Evolutionary conservation across 1,139 yeast species (phyloP).

Genomic region (Blastobotrys arbuscula): DNA sequence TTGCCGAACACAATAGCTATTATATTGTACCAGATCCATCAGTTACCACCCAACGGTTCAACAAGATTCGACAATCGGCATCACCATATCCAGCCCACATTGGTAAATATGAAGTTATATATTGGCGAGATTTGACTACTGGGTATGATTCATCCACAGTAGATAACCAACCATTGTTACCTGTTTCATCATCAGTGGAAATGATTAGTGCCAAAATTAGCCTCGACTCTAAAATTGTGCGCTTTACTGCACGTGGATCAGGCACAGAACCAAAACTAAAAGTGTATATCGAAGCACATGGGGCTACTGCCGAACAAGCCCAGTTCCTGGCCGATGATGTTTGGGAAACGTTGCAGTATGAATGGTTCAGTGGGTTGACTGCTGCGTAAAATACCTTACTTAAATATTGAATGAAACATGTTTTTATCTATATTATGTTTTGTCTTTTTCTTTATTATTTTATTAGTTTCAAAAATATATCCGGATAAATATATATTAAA

Average conservation of each 20-base stretch:
- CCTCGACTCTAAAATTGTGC: slow-evolving; percentile 38
- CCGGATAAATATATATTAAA: too few species aligned
- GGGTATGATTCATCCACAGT: slow-evolving; percentile 72
- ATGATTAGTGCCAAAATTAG: slow-evolving; percentile 67
- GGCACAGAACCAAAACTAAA: slow-evolving; percentile 96
- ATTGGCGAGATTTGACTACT: slow-evolving; percentile 78
- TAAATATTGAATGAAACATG: too few species aligned
- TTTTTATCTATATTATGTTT: too few species aligned
- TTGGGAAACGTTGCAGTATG: slow-evolving; percentile 53
- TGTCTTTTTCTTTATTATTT: too few species aligned
- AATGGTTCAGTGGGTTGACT: slow-evolving; percentile 32
- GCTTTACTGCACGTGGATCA: slow-evolving; percentile 87
- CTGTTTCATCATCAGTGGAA: slow-evolving; percentile 66
- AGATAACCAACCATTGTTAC: slow-evolving; percentile 56
- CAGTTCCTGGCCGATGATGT: slow-evolving; percentile 49
- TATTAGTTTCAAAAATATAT: too few species aligned
- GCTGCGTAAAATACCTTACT: too few species aligned
- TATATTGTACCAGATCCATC: slow-evolving; percentile 57
- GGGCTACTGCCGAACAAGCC: slow-evolving; percentile 46
- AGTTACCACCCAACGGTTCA: slow-evolving; percentile 50
- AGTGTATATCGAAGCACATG: slow-evolving; percentile 74
- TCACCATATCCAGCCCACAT: slow-evolving; percentile 40
- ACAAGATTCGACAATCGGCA: slow-evolving; percentile 36
- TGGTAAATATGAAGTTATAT: slow-evolving; percentile 49
- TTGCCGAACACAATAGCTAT: slow-evolving; percentile 82